phyloP scores from a whole-genome alignment of 768 basidiomycete species.

The Cystofilobasidium macerans region DNA sequence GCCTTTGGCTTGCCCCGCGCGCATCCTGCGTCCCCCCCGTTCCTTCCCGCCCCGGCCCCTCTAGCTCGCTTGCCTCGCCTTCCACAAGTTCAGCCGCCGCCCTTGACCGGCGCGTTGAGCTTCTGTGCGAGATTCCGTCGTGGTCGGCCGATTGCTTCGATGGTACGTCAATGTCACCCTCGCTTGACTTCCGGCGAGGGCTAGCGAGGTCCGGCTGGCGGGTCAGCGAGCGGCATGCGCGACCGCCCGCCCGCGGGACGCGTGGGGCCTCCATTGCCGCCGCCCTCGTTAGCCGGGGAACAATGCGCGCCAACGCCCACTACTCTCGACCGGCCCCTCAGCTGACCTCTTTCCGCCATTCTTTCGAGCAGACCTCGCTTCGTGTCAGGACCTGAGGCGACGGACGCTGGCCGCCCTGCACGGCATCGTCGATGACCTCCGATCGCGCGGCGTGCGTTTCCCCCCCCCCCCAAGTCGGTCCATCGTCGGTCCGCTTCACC shows the following conservation, averaged over 20 bases:
- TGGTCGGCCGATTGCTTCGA: not conserved
- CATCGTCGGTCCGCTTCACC: not conserved
- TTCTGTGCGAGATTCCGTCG: conserved; percentile 1
- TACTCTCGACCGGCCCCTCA: not conserved
- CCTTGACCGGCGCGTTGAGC: not conserved
- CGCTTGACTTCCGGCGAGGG: too few species aligned
- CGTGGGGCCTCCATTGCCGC: not conserved
- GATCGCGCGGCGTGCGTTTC: not conserved
- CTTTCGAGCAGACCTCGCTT: not conserved
- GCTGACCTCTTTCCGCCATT: not conserved
- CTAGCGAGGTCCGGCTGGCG: too few species aligned
- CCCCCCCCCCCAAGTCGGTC: not conserved
- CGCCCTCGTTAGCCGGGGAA: not conserved
- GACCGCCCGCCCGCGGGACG: not conserved
- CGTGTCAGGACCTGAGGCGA: not conserved
- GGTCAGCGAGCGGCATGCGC: too few species aligned
- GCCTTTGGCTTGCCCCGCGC: too few species aligned
- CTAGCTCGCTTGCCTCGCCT: too few species aligned
- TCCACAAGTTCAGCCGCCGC: not conserved
- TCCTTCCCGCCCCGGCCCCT: too few species aligned
- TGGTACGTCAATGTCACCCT: not conserved
- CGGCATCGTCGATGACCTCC: not conserved
- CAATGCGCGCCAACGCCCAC: not conserved
- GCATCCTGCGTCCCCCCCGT: too few species aligned
- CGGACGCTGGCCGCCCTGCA: not conserved